phyloP scores from a whole-genome alignment of 148 eudicot genomes.

The Polygonum maritimum region DNA sequence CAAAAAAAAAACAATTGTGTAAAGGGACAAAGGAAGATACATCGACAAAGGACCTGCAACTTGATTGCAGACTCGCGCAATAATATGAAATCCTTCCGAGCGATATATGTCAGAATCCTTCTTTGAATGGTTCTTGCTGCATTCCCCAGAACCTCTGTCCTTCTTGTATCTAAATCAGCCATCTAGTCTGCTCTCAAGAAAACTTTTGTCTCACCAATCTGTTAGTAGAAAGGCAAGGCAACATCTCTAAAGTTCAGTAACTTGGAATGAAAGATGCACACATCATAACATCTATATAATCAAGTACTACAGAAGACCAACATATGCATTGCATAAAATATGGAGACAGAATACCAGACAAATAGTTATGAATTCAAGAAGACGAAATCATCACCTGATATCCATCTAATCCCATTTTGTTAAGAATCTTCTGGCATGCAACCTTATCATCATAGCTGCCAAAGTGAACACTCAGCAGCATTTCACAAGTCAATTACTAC shows the following conservation, averaged over 20 bases:
- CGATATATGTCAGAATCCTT: constrained; percentile 69
- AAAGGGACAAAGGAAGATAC: constrained; percentile 33
- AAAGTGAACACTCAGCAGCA: constrained; percentile 9
- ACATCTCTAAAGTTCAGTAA: background rate
- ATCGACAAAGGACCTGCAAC: constrained; percentile 86
- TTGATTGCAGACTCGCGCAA: constrained; percentile 64
- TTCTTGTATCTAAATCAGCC: constrained; percentile 96
- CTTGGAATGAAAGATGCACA: background rate
- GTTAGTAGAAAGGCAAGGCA: constrained; percentile 11
- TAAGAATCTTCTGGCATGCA: constrained; percentile 84
- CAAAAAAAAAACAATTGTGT: background rate
- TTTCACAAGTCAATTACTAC: background rate
- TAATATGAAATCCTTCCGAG: constrained; percentile 69
- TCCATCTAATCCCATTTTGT: constrained; percentile 85
- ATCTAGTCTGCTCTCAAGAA: constrained; percentile 98
- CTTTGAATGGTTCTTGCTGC: constrained; percentile 86
- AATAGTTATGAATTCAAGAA: constrained; percentile 8
- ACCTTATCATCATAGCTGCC: constrained; percentile 88
- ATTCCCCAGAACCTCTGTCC: constrained; percentile 73
- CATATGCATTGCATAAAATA: background rate
- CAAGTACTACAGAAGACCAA: background rate
- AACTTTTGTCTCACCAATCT: constrained; percentile 89
- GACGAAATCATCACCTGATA: constrained; percentile 62
- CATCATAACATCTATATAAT: background rate
- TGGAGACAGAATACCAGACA: background rate